These are phyloP conservation scores for Dictyostelium capitatum DNA, from an alignment of 78 protist species.

Conservation along the genomic window DNA sequence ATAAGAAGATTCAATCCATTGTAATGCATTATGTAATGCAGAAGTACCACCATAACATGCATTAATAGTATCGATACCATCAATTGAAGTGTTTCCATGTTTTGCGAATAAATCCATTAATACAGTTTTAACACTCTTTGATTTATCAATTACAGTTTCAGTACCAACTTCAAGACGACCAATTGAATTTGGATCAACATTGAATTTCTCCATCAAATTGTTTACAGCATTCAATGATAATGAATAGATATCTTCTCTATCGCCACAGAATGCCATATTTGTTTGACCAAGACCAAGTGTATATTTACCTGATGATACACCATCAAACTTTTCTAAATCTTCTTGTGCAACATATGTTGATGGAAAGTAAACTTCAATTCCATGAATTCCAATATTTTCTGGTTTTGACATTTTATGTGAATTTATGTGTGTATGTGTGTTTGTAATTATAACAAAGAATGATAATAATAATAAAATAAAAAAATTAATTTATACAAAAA, in stretches of 20 bases:
- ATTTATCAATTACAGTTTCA: slow-evolving; percentile 95
- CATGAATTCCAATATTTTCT: slow-evolving; percentile 94
- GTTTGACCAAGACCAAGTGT: slow-evolving; percentile 97
- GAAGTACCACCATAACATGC: slow-evolving; percentile 99
- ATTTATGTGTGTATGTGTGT: neutral
- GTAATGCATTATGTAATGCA: slow-evolving; percentile 93
- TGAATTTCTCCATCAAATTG: slow-evolving; percentile 86
- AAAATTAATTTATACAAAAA: neutral
- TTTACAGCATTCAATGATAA: slow-evolving; percentile 89
- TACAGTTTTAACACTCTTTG: slow-evolving; percentile 93
- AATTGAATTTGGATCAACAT: slow-evolving; percentile 78
- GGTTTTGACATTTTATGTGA: slow-evolving; percentile 52
- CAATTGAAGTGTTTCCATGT: slow-evolving; percentile 80
- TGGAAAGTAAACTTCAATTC: slow-evolving; percentile 96
- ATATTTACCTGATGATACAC: slow-evolving; percentile 94
- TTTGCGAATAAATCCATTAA: slow-evolving; percentile 91
- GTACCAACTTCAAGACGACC: slow-evolving; percentile 98
- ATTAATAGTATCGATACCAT: slow-evolving; percentile 90
- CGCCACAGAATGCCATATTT: slow-evolving; percentile 92
- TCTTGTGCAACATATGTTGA: slow-evolving; percentile 87
- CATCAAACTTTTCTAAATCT: slow-evolving; percentile 85
- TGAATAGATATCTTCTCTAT: slow-evolving; percentile 97
- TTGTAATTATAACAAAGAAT: neutral
- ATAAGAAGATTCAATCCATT: slow-evolving; percentile 94
- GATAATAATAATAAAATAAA: neutral